A percentile compares a stretch with the other conserved stretches of the same genome.
Conservation (phyloP, 352 stramenopile genomes). For the Pythium oligandrum region DNA sequence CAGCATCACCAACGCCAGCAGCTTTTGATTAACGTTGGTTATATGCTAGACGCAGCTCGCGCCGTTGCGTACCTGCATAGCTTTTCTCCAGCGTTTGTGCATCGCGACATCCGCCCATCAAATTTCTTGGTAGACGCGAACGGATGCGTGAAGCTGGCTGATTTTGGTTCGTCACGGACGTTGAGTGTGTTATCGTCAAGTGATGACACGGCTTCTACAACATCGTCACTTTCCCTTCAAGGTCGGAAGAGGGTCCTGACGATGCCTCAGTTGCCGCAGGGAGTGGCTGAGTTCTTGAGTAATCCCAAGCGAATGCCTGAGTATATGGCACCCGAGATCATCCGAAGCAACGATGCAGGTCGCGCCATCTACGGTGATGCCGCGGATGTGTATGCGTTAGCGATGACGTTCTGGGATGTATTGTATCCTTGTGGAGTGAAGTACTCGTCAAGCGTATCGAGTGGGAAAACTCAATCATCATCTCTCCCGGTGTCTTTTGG, state of each 20-base stretch:
- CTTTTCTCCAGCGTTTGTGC: constrained; percentile 64
- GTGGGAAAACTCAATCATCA: constrained; percentile 18
- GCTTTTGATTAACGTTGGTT: constrained; percentile 52
- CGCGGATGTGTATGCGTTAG: constrained; percentile 35
- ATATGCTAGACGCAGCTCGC: constrained; percentile 61
- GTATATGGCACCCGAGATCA: constrained; percentile 41
- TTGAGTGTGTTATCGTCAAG: constrained; percentile 10
- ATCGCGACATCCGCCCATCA: constrained; percentile 65
- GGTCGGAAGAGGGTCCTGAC: background rate
- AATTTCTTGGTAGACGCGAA: constrained; percentile 77
- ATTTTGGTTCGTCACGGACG: constrained; percentile 72
- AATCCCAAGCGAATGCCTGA: constrained; percentile 26
- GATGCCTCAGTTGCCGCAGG: no score
- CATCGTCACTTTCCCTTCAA: constrained; percentile 3
- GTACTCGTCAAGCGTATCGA: constrained; percentile 11
- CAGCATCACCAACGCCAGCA: constrained; percentile 24
- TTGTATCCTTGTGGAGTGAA: constrained; percentile 22
- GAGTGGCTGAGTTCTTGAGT: background rate
- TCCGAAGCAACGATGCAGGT: constrained; percentile 18
- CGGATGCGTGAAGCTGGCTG: constrained; percentile 64
- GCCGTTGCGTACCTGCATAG: constrained; percentile 69
- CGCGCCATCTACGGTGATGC: constrained; percentile 22
- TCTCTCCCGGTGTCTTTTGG: constrained; percentile 5
- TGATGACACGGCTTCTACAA: constrained; percentile 13
- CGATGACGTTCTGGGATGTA: constrained; percentile 35